These are phyloP conservation scores for Postia placenta DNA, from an alignment of 768 basidiomycete genomes.

Conservation along the genomic window DNA sequence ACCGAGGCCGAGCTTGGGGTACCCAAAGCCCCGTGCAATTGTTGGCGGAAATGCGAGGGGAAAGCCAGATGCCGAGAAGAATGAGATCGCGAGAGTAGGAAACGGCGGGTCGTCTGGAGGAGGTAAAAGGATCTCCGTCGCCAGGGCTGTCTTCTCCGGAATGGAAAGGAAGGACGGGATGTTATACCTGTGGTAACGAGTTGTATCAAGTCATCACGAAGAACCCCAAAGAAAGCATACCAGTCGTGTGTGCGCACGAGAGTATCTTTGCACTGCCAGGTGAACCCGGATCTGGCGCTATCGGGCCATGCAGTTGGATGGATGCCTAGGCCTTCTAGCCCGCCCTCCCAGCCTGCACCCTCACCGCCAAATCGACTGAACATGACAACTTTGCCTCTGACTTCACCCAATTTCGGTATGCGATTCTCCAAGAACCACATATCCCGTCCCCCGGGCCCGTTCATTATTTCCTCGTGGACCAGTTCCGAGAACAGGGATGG, in stretches of 20 bases:
- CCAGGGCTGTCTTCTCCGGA: constrained; percentile 68
- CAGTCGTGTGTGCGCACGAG: constrained; percentile 81
- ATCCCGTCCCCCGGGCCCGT: constrained; percentile 42
- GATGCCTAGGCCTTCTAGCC: constrained; percentile 73
- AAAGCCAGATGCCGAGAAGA: constrained; percentile 74
- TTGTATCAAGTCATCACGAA: constrained; percentile 1
- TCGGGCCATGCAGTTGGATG: constrained; percentile 86
- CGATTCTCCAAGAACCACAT: constrained; percentile 85
- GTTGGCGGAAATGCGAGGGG: constrained; percentile 74
- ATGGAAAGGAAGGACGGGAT: constrained; percentile 78
- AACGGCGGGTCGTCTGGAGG: constrained; percentile 25
- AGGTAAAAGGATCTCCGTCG: constrained; percentile 48
- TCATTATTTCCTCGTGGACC: constrained; percentile 59
- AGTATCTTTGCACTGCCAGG: constrained; percentile 70
- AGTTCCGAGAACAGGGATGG: constrained; percentile 50
- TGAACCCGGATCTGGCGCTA: constrained; percentile 63
- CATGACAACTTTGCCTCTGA: constrained; percentile 78
- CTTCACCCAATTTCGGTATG: constrained; percentile 77
- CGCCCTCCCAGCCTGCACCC: constrained; percentile 63
- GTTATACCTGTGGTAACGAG: constrained; percentile 51
- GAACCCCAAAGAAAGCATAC: constrained; percentile 30
- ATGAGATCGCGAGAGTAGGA: constrained; percentile 66
- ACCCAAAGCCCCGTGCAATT: constrained; percentile 80
- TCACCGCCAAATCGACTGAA: constrained; percentile 81
- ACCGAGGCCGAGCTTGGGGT: constrained; percentile 69